These are phyloP conservation scores for Clathrospora elynae DNA, from an alignment of 2,329 filamentous ascomycete genomes.

Conservation along the genomic window DNA sequence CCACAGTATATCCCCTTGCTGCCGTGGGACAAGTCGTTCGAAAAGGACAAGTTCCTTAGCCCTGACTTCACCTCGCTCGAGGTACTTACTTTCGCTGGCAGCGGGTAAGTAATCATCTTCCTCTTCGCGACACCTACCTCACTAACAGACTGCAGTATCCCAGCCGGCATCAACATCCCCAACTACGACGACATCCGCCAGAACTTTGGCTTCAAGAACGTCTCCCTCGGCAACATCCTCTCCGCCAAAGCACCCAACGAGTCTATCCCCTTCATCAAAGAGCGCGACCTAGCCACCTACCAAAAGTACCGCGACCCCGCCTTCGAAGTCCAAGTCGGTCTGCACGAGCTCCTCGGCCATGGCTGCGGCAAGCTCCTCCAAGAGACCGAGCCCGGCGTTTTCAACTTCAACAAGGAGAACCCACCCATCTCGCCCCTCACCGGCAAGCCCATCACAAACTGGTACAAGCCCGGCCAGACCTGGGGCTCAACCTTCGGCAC, in stretches of 20 bases:
- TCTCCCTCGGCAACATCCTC: slow-evolving; percentile 90
- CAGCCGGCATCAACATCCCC: slow-evolving; percentile 65
- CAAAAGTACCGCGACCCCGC: slow-evolving; percentile 82
- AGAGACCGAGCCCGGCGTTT: slow-evolving; percentile 79
- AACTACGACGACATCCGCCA: slow-evolving; percentile 71
- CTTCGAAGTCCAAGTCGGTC: slow-evolving; percentile 94
- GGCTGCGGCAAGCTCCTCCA: slow-evolving; percentile 93
- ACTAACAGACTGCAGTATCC: slow-evolving; percentile 51
- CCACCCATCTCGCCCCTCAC: slow-evolving; percentile 82
- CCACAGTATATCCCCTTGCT: slow-evolving; percentile 84
- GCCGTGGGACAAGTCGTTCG: slow-evolving; percentile 86
- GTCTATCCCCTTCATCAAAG: slow-evolving; percentile 85
- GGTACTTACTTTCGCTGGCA: slow-evolving; percentile 78
- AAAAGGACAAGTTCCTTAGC: slow-evolving; percentile 94
- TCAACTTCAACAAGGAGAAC: slow-evolving; percentile 84
- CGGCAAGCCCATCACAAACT: slow-evolving; percentile 76
- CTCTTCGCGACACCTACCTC: neutral
- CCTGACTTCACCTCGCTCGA: slow-evolving; percentile 96
- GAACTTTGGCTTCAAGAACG: slow-evolving; percentile 87
- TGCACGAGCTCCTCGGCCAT: slow-evolving; percentile 88
- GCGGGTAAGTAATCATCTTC: slow-evolving; percentile 47
- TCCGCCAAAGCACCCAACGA: slow-evolving; percentile 91
- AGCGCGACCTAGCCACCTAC: slow-evolving; percentile 77
- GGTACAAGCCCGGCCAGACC: slow-evolving; percentile 94
- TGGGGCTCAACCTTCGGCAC: slow-evolving; percentile 93